These are phyloP conservation scores for Stachybotrys chartarum DNA, from an alignment of 2,329 filamentous ascomycete genomes.

Conservation along the genomic window DNA sequence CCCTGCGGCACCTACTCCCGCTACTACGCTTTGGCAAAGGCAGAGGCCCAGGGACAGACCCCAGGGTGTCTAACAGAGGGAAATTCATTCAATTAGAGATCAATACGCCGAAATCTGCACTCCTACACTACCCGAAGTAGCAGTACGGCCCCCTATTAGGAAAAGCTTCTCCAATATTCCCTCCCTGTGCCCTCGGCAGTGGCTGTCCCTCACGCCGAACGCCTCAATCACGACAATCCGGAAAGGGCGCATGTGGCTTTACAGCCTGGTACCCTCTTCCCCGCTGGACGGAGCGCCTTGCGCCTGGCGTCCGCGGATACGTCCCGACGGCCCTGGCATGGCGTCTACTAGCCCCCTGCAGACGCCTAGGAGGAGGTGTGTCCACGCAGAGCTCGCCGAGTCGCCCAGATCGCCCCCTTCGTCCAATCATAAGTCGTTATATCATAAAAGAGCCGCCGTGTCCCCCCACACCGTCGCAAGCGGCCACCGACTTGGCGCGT, in stretches of 20 bases:
- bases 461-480: constrained; percentile 16
- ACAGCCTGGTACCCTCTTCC: background rate
- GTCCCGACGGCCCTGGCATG: constrained; percentile 12
- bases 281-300: background rate
- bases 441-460: constrained; percentile 34
- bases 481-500: constrained; percentile 17
- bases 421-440: constrained; percentile 50
- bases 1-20: background rate
- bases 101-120: constrained; percentile 6
- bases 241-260: background rate
- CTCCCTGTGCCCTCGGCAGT: background rate
- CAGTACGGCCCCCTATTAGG: constrained; percentile 23
- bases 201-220: background rate
- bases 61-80: constrained; percentile 12
- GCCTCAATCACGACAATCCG: background rate
- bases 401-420: constrained; percentile 14
- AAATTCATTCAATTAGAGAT: constrained; percentile 12
- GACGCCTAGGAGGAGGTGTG: constrained; percentile 32
- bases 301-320: constrained; percentile 10
- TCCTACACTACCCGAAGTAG: constrained; percentile 21
- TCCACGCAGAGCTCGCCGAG: constrained; percentile 28
- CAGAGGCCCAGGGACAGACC: constrained; percentile 3
- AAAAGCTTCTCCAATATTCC: constrained; percentile 14
- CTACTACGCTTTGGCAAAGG: background rate
- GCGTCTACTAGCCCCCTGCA: constrained; percentile 16